These are phyloP conservation scores for Durusdinium trenchii DNA, from an alignment of 73 alveolate genomes.

Conservation along the genomic window DNA sequence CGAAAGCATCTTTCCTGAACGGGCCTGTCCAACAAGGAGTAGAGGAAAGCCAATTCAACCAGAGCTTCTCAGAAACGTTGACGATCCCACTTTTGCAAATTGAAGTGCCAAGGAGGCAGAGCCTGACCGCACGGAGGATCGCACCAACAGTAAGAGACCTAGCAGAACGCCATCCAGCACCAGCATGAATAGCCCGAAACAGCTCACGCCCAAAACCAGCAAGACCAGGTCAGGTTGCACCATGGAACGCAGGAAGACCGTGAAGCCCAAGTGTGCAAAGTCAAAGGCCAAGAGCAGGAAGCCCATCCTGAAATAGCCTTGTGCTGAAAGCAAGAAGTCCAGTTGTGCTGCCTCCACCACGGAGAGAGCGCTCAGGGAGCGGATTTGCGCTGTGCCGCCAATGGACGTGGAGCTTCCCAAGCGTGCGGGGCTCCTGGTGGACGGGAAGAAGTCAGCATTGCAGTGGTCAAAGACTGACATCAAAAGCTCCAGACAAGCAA, in stretches of 20 bases:
- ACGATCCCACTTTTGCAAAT: neutral
- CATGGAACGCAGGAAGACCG: neutral
- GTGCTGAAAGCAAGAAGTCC: neutral
- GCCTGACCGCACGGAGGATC: neutral
- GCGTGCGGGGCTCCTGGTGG: neutral
- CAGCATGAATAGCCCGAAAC: neutral
- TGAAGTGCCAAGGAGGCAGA: neutral
- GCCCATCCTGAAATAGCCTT: neutral
- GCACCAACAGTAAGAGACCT: neutral
- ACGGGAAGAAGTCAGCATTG: neutral
- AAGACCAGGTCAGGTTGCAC: neutral
- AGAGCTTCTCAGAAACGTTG: neutral
- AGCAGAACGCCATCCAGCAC: neutral
- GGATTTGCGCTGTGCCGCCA: slow-evolving; percentile 17
- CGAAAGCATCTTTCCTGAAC: too few species aligned
- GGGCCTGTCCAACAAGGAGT: too few species aligned
- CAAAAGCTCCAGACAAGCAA: neutral
- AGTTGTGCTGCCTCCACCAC: neutral
- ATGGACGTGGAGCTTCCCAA: neutral
- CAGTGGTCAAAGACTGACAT: neutral
- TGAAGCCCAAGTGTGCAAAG: neutral
- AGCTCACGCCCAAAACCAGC: neutral
- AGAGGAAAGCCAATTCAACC: neutral
- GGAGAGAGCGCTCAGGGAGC: slow-evolving; percentile 25
- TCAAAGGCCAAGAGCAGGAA: neutral